Evolutionary conservation across 305 asterid species (phyloP), one percentile per base, ranked within the genome.

Genomic region (Fraxinus ornus): DNA sequence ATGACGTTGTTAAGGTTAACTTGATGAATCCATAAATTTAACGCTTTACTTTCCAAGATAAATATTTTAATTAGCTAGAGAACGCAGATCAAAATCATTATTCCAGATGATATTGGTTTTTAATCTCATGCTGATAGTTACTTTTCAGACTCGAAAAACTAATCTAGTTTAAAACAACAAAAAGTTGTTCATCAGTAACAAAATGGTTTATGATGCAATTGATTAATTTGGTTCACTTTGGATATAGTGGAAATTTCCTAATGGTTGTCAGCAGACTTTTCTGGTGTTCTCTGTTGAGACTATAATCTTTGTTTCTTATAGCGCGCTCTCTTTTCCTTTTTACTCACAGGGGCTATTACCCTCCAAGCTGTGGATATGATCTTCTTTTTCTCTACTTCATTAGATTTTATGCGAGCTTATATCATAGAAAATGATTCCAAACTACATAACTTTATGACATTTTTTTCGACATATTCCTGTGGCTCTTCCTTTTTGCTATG

Each of bases 1-100:
- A 95, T 17, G 98, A 95, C 15, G 98, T 95, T 73, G 97, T 95
- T 74, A 86, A 96, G 99, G 99, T 94, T 72, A 78, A 90, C 79
- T 77, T 55, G 15, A 3, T 79, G 22, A 41, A 30, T 77, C 57
- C 24, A 36, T 62, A 76, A 17, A 9, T 76, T 82, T 83, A 55
- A 77, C 2, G 26, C 33, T 76, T 52, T 2, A 41, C 33, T 41
- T 76, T 22, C n/a, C 64, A 41, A 75, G 30, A 75, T 41, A 62
- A 21, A 22, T 62, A 22, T 62, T 21, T 21, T 62, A 8, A 22
- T 22, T 22, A 21, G 72, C 32, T 62, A 22, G 33, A 62, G 17
- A 62, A 22, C 9, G 35, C 33, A 64, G 72, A 64, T 64, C 72
- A 64, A 24, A 64, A 64, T 64, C 33, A 24, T 64, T 64, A 64